Evolutionary conservation across 805 yeast genomes (phyloP), one percentile per base, ranked within the genome.

Genomic region (Tanozyma kutaoensis): DNA sequence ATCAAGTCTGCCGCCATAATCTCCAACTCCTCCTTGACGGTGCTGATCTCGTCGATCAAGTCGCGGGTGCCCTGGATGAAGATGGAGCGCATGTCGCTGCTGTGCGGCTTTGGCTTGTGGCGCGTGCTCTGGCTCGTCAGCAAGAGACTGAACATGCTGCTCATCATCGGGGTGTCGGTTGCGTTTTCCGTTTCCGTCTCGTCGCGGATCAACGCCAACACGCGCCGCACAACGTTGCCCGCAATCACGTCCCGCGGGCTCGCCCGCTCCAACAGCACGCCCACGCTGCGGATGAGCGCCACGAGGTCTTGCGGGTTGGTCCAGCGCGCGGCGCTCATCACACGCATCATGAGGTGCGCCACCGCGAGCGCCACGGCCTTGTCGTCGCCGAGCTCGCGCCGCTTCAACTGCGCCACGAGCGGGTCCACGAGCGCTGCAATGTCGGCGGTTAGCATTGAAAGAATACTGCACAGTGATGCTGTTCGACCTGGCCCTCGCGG

Each of bases 41-140:
- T 79, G 14, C 78, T 68, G 29, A 91, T 79, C 52, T 91, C 98
- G 51, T 91, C 97, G 30, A 86, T 73, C 32, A 91, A 64, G 40
- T 84, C 95, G 46, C 85, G 76, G 34, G 91, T 86, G 5, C 93
- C 94, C 51, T 88, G 95, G 32, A 86, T 85, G 17, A 84, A 76
- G 18, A 80, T 72, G 10, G 93, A 80, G 43, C 94, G 70, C 45
- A 79, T 65, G 47, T 85, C 95, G 33, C 66, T 62, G 35, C 48
- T 55, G 34, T 62, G 66, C 26, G 54, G 52, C 33, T 60, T 64
- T 13, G 18, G 31, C 17, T 36, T 37, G 21, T 40, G 43, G 37
- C 42, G 46, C 42, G 24, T 38, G 7, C 7, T 5, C 17, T 15
- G 17, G 36, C 32, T 37, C 12, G 78, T 68, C n/a, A 81, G 69